Percentiles rank a stretch among this genome's conserved stretches.
Conservation (phyloP, 108 stramenopile genomes). For the Skeletonema marinoi region DNA sequence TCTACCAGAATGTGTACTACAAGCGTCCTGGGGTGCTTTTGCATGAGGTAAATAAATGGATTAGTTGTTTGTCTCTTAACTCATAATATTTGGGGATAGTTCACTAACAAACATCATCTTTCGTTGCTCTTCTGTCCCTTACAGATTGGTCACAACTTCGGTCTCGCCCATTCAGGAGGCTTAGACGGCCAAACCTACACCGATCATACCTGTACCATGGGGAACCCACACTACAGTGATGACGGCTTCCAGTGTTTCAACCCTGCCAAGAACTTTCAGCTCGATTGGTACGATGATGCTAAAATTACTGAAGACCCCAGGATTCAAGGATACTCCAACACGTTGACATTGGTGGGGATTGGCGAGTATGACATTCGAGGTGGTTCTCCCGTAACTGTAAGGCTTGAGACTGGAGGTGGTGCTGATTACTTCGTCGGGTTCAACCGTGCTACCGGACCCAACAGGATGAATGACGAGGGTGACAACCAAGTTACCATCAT, state of each 20-base stretch:
- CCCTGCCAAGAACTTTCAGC: too few species aligned
- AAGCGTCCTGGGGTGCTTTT: constrained; percentile 37
- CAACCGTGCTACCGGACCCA: constrained; percentile 18
- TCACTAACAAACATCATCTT: too few species aligned
- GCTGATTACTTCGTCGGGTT: constrained; percentile 23
- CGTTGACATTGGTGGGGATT: constrained; percentile 5
- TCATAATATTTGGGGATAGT: too few species aligned
- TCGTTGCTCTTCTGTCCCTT: too few species aligned
- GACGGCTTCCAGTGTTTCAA: too few species aligned
- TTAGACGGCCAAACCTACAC: too few species aligned
- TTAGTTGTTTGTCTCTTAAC: background rate
- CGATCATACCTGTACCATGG: too few species aligned
- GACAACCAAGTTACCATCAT: background rate
- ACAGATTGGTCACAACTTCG: too few species aligned
- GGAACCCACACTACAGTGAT: too few species aligned
- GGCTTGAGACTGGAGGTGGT: constrained; percentile 22
- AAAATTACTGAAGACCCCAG: background rate
- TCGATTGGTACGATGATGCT: too few species aligned
- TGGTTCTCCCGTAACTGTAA: constrained; percentile 13
- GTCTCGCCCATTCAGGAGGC: too few species aligned
- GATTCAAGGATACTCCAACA: background rate
- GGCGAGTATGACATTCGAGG: background rate
- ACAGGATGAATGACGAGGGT: background rate
- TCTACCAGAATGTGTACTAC: background rate
- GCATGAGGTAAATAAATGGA: constrained; percentile 13